phyloP scores from a whole-genome alignment of 305 asterid species.

The Rubia occidens region DNA sequence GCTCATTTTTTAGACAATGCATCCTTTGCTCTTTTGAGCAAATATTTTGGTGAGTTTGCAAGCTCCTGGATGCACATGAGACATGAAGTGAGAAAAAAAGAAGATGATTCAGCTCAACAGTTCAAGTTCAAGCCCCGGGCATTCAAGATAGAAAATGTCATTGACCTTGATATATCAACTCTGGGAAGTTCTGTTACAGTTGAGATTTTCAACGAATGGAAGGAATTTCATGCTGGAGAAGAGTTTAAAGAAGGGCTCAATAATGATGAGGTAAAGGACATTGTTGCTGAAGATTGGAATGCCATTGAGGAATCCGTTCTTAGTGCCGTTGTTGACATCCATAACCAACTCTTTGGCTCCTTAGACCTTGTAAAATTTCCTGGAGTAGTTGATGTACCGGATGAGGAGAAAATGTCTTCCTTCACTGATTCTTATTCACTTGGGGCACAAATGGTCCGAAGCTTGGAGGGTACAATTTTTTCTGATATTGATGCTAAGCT shows the following conservation, averaged over 20 bases:
- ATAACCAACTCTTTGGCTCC: constrained; percentile 77
- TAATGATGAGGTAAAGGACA: constrained; percentile 36
- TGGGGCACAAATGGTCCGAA: constrained; percentile 52
- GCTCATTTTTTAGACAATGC: constrained; percentile 48
- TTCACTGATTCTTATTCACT: constrained; percentile 55
- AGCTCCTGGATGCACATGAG: constrained; percentile 57
- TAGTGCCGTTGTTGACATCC: constrained; percentile 56
- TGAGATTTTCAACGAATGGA: constrained; percentile 68
- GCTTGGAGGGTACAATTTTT: constrained; percentile 45
- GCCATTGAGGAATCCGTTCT: constrained; percentile 43
- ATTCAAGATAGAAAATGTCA: constrained; percentile 61
- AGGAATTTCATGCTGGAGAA: constrained; percentile 51
- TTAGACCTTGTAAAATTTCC: constrained; percentile 49
- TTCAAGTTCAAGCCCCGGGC: constrained; percentile 72
- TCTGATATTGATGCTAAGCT: constrained; percentile 67
- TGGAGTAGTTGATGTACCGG: constrained; percentile 47
- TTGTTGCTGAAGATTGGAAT: constrained; percentile 55
- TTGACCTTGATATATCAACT: constrained; percentile 64
- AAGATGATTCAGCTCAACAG: constrained; percentile 40
- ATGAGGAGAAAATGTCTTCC: constrained; percentile 47
- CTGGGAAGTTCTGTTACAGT: constrained; percentile 40
- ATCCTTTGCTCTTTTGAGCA: constrained; percentile 53
- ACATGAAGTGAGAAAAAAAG: constrained; percentile 42
- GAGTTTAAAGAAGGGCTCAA: constrained; percentile 49
- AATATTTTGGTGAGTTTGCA: constrained; percentile 57